phyloP scores from a whole-genome alignment of 2,329 filamentous ascomycete species.

The Juglanconis sp. region DNA sequence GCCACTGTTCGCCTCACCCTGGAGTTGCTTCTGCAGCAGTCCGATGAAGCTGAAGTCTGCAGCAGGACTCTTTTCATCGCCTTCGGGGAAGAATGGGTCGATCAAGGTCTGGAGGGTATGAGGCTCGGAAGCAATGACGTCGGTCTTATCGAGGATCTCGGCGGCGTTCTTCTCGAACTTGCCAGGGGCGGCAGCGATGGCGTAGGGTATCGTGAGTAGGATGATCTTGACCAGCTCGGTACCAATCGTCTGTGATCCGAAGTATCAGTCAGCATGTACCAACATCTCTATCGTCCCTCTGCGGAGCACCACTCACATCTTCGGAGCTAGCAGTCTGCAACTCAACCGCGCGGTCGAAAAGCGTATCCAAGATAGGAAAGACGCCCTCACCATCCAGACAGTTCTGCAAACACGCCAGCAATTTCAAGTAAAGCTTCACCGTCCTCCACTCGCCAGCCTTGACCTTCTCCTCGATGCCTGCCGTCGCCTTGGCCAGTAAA shows the following conservation, averaged over 20 bases:
- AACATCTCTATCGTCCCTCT: background rate
- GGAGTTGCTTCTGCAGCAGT: constrained; percentile 81
- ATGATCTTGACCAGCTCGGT: constrained; percentile 97
- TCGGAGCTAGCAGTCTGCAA: constrained; percentile 90
- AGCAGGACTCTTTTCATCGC: constrained; percentile 59
- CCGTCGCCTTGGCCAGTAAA: constrained; percentile 62
- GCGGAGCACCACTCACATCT: constrained; percentile 60
- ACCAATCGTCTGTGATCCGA: constrained; percentile 52
- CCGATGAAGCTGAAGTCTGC: constrained; percentile 69
- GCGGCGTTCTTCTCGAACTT: constrained; percentile 67
- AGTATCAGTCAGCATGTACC: background rate
- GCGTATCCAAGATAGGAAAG: constrained; percentile 78
- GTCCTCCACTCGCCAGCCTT: constrained; percentile 78
- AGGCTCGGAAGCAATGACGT: constrained; percentile 86
- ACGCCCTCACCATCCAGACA: constrained; percentile 80
- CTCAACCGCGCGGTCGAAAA: constrained; percentile 90
- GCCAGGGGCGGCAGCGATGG: constrained; percentile 70
- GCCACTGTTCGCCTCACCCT: constrained; percentile 66
- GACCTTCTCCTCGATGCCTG: constrained; percentile 64
- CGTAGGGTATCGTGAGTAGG: constrained; percentile 87
- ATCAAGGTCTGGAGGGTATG: constrained; percentile 82
- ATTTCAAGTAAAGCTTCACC: constrained; percentile 85
- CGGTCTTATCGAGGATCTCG: constrained; percentile 86
- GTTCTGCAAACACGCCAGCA: constrained; percentile 81
- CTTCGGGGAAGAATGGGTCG: constrained; percentile 73